Base-by-base conservation (phyloP, 2,329 filamentous ascomycete species). In the Lasiodiplodia hormozganensis region DNA sequence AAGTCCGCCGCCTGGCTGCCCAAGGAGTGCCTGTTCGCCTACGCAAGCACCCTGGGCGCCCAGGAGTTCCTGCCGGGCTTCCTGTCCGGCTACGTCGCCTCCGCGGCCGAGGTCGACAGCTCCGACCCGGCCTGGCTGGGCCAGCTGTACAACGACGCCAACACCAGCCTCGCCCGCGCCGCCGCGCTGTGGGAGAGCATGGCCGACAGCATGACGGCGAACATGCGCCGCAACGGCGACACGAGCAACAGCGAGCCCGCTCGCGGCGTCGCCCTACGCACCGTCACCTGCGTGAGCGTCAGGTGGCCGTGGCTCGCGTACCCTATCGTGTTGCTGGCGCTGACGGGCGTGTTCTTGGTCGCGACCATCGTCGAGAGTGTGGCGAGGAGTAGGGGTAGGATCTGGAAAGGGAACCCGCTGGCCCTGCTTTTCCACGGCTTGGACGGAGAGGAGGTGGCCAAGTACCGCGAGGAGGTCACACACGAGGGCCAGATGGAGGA, bases 371-470 rank as follows among this genome's bases (percentile, higher is more conserved):
- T 62, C 23, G 38, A 62, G 14, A 62, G 57, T 12, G 36, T 28
- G 36, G 16, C 21, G 4, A 21, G 40, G 23, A 21, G 25, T 21
- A 11, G 38, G 0, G 14, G n/a, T 1, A 12, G 36, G 5, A n/a
- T 62, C 5, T 62, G 57, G 57, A 62, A 62, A 38, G 38, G 38
- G 23, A 47, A 40, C 7, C 57, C 36, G 38, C 23, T 62, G 57
- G 57, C 57, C 14, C 5, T 62, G 57, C 38, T 62, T 2, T 62
- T 62, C 12, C 57, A 62, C 28, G 57, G 57, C 21, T 31, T 62
- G 23, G 57, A 62, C 1, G 57, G 40, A 0, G 23, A 43, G 7
- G 23, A 47, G 57, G 34, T n/a, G 18, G 57, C 43, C 16, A 62
- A 31, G 38, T 62, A 38, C 31, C n/a, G 38, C 10, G n/a, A n/a